These are phyloP conservation scores for Purshia tridentata DNA, from an alignment of 306 rosid species.

Conservation along the genomic window DNA sequence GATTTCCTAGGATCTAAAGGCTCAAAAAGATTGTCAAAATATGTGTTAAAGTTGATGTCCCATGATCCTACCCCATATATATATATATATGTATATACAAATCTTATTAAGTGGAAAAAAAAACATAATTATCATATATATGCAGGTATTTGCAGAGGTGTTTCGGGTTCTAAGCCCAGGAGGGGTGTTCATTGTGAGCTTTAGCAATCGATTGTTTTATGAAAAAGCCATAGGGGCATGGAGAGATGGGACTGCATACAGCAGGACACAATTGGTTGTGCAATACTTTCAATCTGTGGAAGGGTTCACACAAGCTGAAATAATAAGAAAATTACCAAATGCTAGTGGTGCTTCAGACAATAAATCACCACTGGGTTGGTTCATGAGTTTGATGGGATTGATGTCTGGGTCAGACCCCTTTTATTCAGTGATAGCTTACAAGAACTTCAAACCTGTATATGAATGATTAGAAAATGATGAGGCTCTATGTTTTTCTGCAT, in stretches of 20 bases:
- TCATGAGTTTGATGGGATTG: slow-evolving; percentile 55
- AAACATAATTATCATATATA: too few relatives aligned
- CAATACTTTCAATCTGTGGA: slow-evolving; percentile 79
- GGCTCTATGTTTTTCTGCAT: too few relatives aligned
- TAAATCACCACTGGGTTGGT: slow-evolving; percentile 50
- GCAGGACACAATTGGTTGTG: slow-evolving; percentile 68
- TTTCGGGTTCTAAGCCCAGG: slow-evolving; percentile 72
- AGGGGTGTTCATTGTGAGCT: slow-evolving; percentile 80
- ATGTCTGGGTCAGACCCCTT: slow-evolving; percentile 64
- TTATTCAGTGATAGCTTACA: slow-evolving; percentile 74
- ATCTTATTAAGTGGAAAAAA: background rate
- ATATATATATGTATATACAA: too few relatives aligned
- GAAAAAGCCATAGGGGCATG: slow-evolving; percentile 79
- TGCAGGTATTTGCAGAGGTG: slow-evolving; percentile 84
- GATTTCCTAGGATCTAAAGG: too few relatives aligned
- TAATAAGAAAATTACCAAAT: slow-evolving; percentile 49
- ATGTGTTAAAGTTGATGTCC: too few relatives aligned
- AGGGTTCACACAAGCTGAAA: slow-evolving; percentile 78
- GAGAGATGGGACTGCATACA: slow-evolving; percentile 73
- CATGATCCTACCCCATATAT: too few relatives aligned
- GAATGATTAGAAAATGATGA: slow-evolving; percentile 19
- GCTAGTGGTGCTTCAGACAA: slow-evolving; percentile 30
- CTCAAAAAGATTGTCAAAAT: too few relatives aligned
- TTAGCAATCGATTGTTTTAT: slow-evolving; percentile 84
- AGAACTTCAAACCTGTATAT: slow-evolving; percentile 62